Evolutionary conservation across 352 stramenopile genomes (phyloP), one percentile per base, ranked within the genome.

Genomic region (Pythium grandisporangium): DNA sequence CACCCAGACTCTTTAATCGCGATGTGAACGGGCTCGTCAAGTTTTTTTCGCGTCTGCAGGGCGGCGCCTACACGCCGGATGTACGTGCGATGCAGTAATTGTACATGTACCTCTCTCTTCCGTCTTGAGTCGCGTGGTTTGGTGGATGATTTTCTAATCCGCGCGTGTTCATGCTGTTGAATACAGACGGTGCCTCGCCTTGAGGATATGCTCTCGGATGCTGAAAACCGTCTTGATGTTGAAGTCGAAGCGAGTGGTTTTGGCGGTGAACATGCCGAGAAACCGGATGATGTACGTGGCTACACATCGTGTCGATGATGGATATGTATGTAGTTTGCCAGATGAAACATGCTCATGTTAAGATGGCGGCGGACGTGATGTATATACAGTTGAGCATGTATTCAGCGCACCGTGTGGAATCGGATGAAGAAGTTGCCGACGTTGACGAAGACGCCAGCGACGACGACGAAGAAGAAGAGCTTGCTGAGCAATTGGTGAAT

Each of bases 21-120:
- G 97, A 99, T 70, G 93, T 99, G 4, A 68, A 93, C 17, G 93
- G 93, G n/a, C 63, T 98, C 5, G 76, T 96, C 5, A 97, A 97
- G 50, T 98, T 98, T 61, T 98, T 98, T 43, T 94, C 81, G 21
- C 67, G 79, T 26, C 56, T 91, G 12, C 79, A 91, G 53, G 72
- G 74, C 35, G 81, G 76, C 25, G 71, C 81, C 16, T 94, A 91
- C 58, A 75, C 66, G 8, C 81, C 80, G 38, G 61, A 96, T 59
- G 76, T 96, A 79, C 58, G 85, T 51, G 16, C 21, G 12, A 25
- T 47, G 24, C 20, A 48, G 32, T 37, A 43, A 42, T 42, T 51
- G 25, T 22, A n/a, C 6, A 26, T 45, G 16, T 22, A 20, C 39
- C 21, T 13, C 23, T 13, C 35, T 33, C 12, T 47, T 48, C 26